Base-by-base conservation (phyloP, 805 yeast genomes). In the Kazachstania kunashirensis region DNA sequence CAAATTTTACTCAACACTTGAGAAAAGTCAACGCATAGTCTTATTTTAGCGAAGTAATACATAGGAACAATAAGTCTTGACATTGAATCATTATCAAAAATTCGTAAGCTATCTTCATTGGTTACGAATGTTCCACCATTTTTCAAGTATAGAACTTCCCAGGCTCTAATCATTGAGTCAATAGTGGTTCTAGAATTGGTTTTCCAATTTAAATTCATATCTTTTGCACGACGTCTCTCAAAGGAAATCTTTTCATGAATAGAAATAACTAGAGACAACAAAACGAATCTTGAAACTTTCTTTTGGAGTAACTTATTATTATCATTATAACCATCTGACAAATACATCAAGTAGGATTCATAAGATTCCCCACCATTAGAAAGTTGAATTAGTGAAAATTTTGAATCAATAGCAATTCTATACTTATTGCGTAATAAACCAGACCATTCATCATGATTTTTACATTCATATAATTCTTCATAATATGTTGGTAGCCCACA, bases 41-140 rank as follows among this genome's bases (percentile, higher is more conserved):
- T 67, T 32, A 82, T 77, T 50, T 77, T 78, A 14, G 84, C 79
- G 51, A 80, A 73, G 16, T 74, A 68, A 34, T 75, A 66, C 45
- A 82, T 55, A 4, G 92, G 89, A 39, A 82, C 57, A 16, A 80
- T 73, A 45, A 82, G 57, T 52, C 80, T 77, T 44, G 79, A 59
- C 16, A 73, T 74, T 26, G 80, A 72, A 41, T 70, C 67, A 36
- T 68, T 65, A 38, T 78, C 69, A 9, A 71, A 59, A 29, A 59
- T 44, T 7, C 60, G 54, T 11, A 62, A 44, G 24, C 56, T 51
- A 6, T 44, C 45, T 20, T 71, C 71, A 44, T 70, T 70, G 20
- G 79, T 68, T 15, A 68, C 66, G 18, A 78, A 56, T 2, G 71
- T 63, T 5, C 92, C 92, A 8, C 80, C 83, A 47, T 73, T 78